Base-by-base conservation (phyloP, 768 basidiomycete genomes). In the Boletellus sp. region DNA sequence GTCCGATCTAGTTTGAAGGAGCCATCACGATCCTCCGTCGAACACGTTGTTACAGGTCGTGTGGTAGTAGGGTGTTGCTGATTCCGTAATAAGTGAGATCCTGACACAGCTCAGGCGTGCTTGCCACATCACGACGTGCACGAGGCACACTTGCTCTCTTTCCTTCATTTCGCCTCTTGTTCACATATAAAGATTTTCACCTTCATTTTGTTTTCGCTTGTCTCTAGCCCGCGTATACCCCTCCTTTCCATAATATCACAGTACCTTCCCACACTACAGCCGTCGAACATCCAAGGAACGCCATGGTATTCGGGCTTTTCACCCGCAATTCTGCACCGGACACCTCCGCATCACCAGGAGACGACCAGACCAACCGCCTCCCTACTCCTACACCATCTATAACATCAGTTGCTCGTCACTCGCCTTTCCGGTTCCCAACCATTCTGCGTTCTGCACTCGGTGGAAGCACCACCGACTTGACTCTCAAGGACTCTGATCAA, bases 381-480 rank as follows among this genome's bases (percentile, higher is more conserved):
- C 77, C 79, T 15, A 83, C 81, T 1, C 78, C 79, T 0, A 76
- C 80, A 0, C 77, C 82, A 0, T 81, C 80, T 16, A 61, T 74
- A 31, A 58, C 65, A 31, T 73, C 70, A n/a, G 65, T 60, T 4
- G 54, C 59, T 24, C 51, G 19, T 42, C 51, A 53, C 37, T 61
- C 67, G 6, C 56, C 67, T 23, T 52, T 48, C 54, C 69, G 42
- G 39, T 55, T 60, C 41, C 52, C 58, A 2, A 37, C 56, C n/a
- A 24, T 51, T 31, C 35, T 58, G 19, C 55, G 48, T 41, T 28
- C 58, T 2, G 54, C 48, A 15, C 49, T 56, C 8, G 53, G 47
- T 9, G 45, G 55, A n/a, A 65, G 57, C 52, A 54, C 62, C 40
- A 58, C 63, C 28, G 54, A 56, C 48, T 54, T 38, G 48, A 52